phyloP scores from a whole-genome alignment of 2,329 filamentous ascomycete genomes.

The Helminthosporium solani region DNA sequence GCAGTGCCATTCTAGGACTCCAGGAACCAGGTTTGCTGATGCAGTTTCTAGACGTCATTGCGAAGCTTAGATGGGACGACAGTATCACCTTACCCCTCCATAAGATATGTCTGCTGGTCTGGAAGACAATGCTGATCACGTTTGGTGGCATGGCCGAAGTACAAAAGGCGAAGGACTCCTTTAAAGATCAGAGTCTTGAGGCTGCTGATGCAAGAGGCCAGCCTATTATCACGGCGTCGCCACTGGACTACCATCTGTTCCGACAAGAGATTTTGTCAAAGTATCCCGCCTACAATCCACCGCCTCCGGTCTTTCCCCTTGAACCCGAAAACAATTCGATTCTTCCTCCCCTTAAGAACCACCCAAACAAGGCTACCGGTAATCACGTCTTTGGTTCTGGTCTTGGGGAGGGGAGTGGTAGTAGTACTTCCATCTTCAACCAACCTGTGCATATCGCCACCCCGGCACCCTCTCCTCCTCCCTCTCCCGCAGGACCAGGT shows the following conservation, averaged over 20 bases:
- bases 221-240: conserved; percentile 86
- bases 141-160: conserved; percentile 80
- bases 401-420: conserved; percentile 49
- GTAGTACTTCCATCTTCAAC: conserved; percentile 74
- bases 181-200: conserved; percentile 59
- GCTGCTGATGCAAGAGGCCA: conserved; percentile 63
- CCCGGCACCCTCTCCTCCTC: conserved; percentile 90
- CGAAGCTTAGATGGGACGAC: conserved; percentile 57
- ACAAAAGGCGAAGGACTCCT: conserved; percentile 69
- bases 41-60: conserved; percentile 65
- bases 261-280: conserved; percentile 96
- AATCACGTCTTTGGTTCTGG: conserved; percentile 54
- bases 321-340: conserved; percentile 91
- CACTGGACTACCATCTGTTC: conserved; percentile 93
- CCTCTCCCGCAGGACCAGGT: conserved; percentile 77
- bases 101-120: conserved; percentile 73
- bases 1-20: conserved; percentile 30
- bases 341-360: conserved; percentile 78
- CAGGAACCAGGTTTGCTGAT: conserved; percentile 65
- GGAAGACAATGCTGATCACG: conserved; percentile 85
- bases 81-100: conserved; percentile 58
- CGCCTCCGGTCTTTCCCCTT: conserved; percentile 76
- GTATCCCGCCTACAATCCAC: conserved; percentile 94
- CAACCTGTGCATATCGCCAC: conserved; percentile 99
- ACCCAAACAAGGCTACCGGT: conserved; percentile 58